These are phyloP conservation scores for Aspergillus hancockii DNA, from an alignment of 495 filamentous ascomycete genomes.

Conservation along the genomic window DNA sequence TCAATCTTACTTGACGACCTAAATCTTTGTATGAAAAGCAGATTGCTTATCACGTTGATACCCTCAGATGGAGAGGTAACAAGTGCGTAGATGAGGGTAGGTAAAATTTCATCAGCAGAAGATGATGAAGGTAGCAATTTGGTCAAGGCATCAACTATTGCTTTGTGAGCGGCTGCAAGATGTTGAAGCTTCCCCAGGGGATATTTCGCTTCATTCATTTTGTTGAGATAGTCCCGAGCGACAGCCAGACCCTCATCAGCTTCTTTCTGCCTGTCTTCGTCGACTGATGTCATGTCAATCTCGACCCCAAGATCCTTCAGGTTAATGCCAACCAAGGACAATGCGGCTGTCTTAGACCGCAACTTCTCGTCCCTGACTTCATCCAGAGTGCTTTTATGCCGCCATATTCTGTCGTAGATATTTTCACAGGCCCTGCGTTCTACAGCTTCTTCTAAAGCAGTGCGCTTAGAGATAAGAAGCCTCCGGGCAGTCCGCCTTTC, in stretches of 20 bases:
- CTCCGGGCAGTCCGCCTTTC: conserved; percentile 76
- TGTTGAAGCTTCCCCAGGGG: conserved; percentile 90
- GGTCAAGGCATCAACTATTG: conserved; percentile 86
- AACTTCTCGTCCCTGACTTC: conserved; percentile 94
- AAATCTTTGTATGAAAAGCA: conserved; percentile 92
- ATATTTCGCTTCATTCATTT: conserved; percentile 85
- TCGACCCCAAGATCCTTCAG: conserved; percentile 84
- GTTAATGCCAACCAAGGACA: conserved; percentile 87
- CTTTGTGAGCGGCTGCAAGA: conserved; percentile 86
- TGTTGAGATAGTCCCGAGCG: conserved; percentile 71
- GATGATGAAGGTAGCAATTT: conserved; percentile 79
- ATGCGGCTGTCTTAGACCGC: conserved; percentile 88
- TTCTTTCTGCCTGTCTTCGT: conserved; percentile 64
- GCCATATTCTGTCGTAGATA: conserved; percentile 85
- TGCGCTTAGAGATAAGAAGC: conserved; percentile 71
- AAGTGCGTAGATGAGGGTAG: conserved; percentile 91
- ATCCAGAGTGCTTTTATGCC: conserved; percentile 88
- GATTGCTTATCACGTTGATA: conserved; percentile 88
- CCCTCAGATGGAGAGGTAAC: conserved; percentile 86
- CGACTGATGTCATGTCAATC: conserved; percentile 51
- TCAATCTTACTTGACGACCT: conserved; percentile 82
- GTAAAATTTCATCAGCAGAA: conserved; percentile 94
- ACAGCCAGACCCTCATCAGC: conserved; percentile 70
- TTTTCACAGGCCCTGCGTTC: conserved; percentile 85
- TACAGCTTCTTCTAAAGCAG: conserved; percentile 85